Evolutionary conservation across 2,329 filamentous ascomycete species (phyloP).

Genomic region (Cylindrodendrum hubeiense): DNA sequence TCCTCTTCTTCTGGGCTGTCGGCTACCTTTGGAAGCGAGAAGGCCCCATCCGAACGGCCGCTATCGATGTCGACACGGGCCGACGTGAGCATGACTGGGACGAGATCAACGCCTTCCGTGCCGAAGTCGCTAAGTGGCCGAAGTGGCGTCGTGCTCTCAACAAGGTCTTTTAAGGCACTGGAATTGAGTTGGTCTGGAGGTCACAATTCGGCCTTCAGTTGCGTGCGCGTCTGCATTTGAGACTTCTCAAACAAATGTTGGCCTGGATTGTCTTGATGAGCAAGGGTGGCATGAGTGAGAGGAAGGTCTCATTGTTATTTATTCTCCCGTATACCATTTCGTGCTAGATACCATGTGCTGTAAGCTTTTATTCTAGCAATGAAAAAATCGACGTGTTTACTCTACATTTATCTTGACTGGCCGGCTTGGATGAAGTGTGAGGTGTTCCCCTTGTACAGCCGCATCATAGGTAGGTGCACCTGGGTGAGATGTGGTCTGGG

Average conservation of each 20-base stretch:
- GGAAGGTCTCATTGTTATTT: slow-evolving; percentile 10
- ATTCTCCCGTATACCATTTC: slow-evolving; percentile 35
- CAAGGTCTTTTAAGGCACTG: slow-evolving; percentile 51
- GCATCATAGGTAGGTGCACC: not conserved
- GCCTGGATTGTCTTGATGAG: not conserved
- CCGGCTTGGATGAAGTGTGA: not conserved
- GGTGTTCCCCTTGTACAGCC: not conserved
- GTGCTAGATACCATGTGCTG: slow-evolving; percentile 29
- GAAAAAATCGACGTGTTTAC: not conserved
- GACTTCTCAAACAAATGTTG: not conserved
- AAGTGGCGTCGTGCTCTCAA: slow-evolving; percentile 59
- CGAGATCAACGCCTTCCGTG: slow-evolving; percentile 67
- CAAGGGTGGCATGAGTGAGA: slow-evolving; percentile 3
- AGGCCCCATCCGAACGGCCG: slow-evolving; percentile 67
- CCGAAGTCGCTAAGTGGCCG: slow-evolving; percentile 63
- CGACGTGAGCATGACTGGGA: slow-evolving; percentile 77
- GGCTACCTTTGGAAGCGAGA: slow-evolving; percentile 76
- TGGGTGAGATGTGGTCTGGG: not conserved
- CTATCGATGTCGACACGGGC: slow-evolving; percentile 78
- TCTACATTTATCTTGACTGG: not conserved
- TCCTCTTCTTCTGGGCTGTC: slow-evolving; percentile 66
- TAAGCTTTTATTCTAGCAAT: slow-evolving; percentile 8
- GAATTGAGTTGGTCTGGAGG: not conserved
- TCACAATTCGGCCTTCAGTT: not conserved
- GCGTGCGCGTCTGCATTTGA: slow-evolving; percentile 4